Evolutionary conservation across 257 asterid genomes (phyloP).

Genomic region (Schizonepeta tenuifolia): DNA sequence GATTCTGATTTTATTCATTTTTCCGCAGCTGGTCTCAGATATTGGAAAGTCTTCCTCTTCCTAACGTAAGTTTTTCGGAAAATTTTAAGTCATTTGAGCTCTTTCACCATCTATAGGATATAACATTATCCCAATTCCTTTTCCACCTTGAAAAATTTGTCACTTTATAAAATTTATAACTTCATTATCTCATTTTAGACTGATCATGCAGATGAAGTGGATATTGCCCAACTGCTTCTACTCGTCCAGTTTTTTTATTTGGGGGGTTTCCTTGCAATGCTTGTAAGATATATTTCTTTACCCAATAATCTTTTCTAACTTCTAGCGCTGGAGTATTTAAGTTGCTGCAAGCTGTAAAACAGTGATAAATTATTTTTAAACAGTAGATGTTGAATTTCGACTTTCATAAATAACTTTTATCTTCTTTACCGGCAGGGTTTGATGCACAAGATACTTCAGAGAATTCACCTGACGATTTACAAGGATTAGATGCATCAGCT

Average conservation of each 20-base stretch:
- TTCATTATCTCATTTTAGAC: constrained; percentile 14
- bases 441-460: constrained; percentile 73
- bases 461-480: constrained; percentile 64
- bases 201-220: constrained; percentile 72
- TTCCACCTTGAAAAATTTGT: background rate
- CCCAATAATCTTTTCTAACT: background rate
- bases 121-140: constrained; percentile 9
- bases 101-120: background rate
- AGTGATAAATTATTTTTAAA: background rate
- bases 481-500: constrained; percentile 81
- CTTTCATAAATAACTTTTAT: constrained; percentile 2
- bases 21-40: constrained; percentile 79
- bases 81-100: background rate
- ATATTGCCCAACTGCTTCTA: constrained; percentile 94
- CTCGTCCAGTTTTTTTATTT: constrained; percentile 68
- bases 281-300: constrained; percentile 50
- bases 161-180: too few relatives aligned
- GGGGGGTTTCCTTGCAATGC: constrained; percentile 92
- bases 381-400: background rate
- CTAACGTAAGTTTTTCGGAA: constrained; percentile 51
- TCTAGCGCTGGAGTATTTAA: background rate
- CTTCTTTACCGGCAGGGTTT: constrained; percentile 58
- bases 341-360: background rate
- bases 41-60: constrained; percentile 78
- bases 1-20: constrained; percentile 27